Conservation (phyloP, 495 filamentous ascomycete species). For the Podospora bellae-mahoneyi region DNA sequence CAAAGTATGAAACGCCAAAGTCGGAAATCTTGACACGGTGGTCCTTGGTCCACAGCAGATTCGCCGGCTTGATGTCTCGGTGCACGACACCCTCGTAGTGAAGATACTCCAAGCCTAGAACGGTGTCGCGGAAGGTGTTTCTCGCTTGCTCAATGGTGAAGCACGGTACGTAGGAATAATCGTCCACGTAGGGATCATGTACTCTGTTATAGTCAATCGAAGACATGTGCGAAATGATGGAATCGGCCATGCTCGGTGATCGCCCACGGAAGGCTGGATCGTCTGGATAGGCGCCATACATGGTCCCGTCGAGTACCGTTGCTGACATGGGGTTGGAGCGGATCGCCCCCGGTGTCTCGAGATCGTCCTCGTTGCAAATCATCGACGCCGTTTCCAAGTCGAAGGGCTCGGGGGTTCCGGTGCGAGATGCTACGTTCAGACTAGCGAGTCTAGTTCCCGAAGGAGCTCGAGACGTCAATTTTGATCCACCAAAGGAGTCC, state of each 20-base stretch:
- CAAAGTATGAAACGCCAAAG: slow-evolving; percentile 97
- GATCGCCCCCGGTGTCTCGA: slow-evolving; percentile 43
- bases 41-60: slow-evolving; percentile 81
- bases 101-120: slow-evolving; percentile 90
- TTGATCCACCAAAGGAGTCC: slow-evolving; percentile 36
- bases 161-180: slow-evolving; percentile 85
- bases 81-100: slow-evolving; percentile 97
- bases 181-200: slow-evolving; percentile 66
- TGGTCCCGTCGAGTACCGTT: slow-evolving; percentile 65
- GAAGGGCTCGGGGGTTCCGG: slow-evolving; percentile 42
- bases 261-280: slow-evolving; percentile 52
- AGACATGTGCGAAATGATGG: slow-evolving; percentile 59
- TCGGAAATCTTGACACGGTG: slow-evolving; percentile 97
- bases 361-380: slow-evolving; percentile 40
- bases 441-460: slow-evolving; percentile 45
- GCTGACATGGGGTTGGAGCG: slow-evolving; percentile 49
- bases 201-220: slow-evolving; percentile 50
- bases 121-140: slow-evolving; percentile 84
- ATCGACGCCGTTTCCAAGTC: slow-evolving; percentile 39
- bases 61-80: slow-evolving; percentile 98
- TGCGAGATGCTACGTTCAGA: slow-evolving; percentile 41
- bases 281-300: slow-evolving; percentile 67
- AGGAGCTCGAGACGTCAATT: slow-evolving; percentile 42
- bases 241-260: slow-evolving; percentile 59
- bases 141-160: slow-evolving; percentile 84